Base-by-base conservation (phyloP, 441 rosid species). In the Populus trichocarpa region DNA sequence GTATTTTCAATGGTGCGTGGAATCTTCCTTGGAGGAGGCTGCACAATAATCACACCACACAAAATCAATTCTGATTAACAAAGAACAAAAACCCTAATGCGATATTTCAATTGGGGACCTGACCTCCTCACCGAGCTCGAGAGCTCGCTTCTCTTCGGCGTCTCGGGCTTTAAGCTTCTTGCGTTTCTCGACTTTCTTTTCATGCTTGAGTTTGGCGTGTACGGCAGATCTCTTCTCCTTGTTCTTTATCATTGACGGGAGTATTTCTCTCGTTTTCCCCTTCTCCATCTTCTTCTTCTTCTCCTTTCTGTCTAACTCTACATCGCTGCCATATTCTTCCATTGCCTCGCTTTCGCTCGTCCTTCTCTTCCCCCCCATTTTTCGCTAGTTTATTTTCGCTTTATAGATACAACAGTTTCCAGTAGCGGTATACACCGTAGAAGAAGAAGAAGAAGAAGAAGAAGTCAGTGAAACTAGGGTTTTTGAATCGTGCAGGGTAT, bases 71-170 rank as follows among this genome's bases (percentile, higher is more conserved):
- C 23, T 18, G 61, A 53, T 2, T 53, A 5, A 53, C 6, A 50
- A 53, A 53, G 7, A 53, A 18, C 6, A 18, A 53, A 53, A 53
- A 18, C 20, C 18, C 7, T 14, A 46, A 16, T 1, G 57, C 20
- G 8, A 50, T 50, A 50, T 50, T 50, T 50, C 57, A 50, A 14
- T 23, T 26, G 69, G 72, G 42, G 7, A 26, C 4, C 14, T 12
- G 11, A 95, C 98, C 97, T 95, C 98, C 76, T 93, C 96, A 11
- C 98, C 97, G 71, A 96, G 97, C 82, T 92, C 96, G 25, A 93
- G 78, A 67, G 98, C 94, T 16, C 80, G 89, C 79, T 96, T 93
- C 81, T 82, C 94, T 25, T 91, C 88, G 26, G 94, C 97, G 13
- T 88, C 94, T 8, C 98, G 97, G 40, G 89, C 90, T 73, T 86